A percentile compares a stretch with the other conserved stretches of the same genome.
These are phyloP conservation scores for Ogataea naganishii DNA, from an alignment of 805 yeast species.

Conservation along the genomic window DNA sequence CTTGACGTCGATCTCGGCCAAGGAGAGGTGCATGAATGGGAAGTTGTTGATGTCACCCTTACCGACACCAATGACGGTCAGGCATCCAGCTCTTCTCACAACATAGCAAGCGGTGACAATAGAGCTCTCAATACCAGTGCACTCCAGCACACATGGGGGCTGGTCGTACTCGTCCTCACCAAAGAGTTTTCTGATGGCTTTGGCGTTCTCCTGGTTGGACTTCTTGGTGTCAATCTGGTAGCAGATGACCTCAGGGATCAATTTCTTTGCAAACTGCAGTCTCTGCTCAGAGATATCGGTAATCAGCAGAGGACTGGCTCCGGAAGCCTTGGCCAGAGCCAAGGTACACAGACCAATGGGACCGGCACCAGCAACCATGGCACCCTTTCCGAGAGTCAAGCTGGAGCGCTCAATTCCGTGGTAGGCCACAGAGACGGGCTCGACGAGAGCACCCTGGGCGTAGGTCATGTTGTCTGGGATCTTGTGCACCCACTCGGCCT, in stretches of 20 bases:
- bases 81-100: conserved; percentile 36
- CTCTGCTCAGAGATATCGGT: conserved; percentile 38
- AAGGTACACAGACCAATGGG: conserved; percentile 49
- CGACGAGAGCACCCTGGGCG: conserved; percentile 47
- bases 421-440: conserved; percentile 45
- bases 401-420: conserved; percentile 42
- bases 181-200: conserved; percentile 24
- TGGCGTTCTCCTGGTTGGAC: conserved; percentile 29
- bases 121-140: conserved; percentile 45
- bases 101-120: conserved; percentile 38
- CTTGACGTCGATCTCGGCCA: conserved; percentile 42
- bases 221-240: conserved; percentile 29
- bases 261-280: conserved; percentile 34
- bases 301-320: conserved; percentile 43
- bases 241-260: conserved; percentile 38
- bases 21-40: conserved; percentile 47
- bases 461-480: conserved; percentile 34
- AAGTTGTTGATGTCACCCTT: conserved; percentile 33
- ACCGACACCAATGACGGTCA: conserved; percentile 46
- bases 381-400: conserved; percentile 38
- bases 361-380: conserved; percentile 45
- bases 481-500: conserved; percentile 25
- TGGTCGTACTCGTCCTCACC: conserved; percentile 27
- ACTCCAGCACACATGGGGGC: conserved; percentile 40
- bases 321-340: conserved; percentile 39